Evolutionary conservation across 305 asterid genomes (phyloP), one percentile per base, ranked within the genome.

Genomic region (Fraxinus angustifolia): DNA sequence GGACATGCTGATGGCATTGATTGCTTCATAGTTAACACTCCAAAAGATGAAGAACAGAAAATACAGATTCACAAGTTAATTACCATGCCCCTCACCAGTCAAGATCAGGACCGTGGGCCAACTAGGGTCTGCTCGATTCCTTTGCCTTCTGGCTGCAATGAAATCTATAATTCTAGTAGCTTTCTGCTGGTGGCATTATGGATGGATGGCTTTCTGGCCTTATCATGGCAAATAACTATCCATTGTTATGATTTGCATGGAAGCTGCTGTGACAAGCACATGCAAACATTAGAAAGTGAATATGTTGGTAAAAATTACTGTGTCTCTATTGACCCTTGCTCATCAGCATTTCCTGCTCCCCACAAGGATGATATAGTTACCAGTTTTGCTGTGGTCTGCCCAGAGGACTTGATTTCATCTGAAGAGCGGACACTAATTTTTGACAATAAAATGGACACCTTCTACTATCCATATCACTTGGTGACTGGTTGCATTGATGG

Each of bases 1-100:
- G 99, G 99, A 70, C 97, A 93, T 86, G 87, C 89, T 76, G 88
- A 86, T 35, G 98, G 98, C 80, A 84, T 96, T 35, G 97, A 96
- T 86, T 88, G 90, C 86, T 90, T 91, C 80, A 48, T 91, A 72
- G 86, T 90, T 71, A 84, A 87, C 86, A 84, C 87, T 73, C 50
- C 82, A 79, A 83, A 84, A 87, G 81, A 80, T 76, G 85, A 86
- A 40, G 85, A 86, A 35, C 88, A 87, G 80, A 82, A 85, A 78
- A 73, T 89, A 80, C 62, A 70, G 31, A 85, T 87, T 85, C 91
- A 89, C 83, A 85, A 82, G 50, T 81, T 92, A 75, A 90, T 89
- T 84, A 90, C 95, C 36, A 78, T 94, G 76, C 93, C 95, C 77
- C 85, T 93, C 83, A 81, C 80, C 70, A 76, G 82, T 82, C 86